Evolutionary conservation across 2,329 filamentous ascomycete species (phyloP).

Genomic region (Fusarium haematococcum): DNA sequence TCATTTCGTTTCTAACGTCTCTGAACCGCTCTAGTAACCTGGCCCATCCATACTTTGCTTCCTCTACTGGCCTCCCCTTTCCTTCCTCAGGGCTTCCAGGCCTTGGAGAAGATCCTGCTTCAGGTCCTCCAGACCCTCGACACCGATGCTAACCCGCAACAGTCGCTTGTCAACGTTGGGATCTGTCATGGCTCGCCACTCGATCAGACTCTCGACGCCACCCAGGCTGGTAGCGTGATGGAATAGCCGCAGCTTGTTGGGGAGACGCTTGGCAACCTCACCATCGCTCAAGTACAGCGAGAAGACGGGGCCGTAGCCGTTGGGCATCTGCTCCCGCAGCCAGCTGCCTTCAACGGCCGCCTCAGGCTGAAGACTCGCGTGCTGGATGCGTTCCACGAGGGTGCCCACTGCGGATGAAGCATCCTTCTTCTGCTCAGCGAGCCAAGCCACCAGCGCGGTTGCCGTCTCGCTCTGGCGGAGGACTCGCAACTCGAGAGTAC

Average conservation of each 20-base stretch:
- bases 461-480: constrained; percentile 80
- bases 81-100: constrained; percentile 64
- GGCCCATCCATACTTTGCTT: neutral
- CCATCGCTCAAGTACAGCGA: constrained; percentile 74
- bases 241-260: constrained; percentile 84
- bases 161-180: constrained; percentile 75
- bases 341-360: constrained; percentile 71
- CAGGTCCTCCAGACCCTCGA: constrained; percentile 89
- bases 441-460: constrained; percentile 76
- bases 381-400: constrained; percentile 72
- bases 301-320: constrained; percentile 91
- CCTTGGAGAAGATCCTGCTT: constrained; percentile 78
- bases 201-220: constrained; percentile 94
- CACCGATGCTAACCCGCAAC: constrained; percentile 84
- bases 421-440: constrained; percentile 63
- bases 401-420: constrained; percentile 58
- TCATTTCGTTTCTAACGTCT: neutral
- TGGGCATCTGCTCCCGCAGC: constrained; percentile 89
- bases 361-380: constrained; percentile 83
- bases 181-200: constrained; percentile 96
- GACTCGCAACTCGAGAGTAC: constrained; percentile 88
- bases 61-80: constrained; percentile 1
- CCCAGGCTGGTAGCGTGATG: constrained; percentile 95
- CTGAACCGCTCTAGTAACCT: neutral
- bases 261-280: constrained; percentile 74